Base-by-base conservation (phyloP, 768 basidiomycete species). In the Collybiopsis luxurians region DNA sequence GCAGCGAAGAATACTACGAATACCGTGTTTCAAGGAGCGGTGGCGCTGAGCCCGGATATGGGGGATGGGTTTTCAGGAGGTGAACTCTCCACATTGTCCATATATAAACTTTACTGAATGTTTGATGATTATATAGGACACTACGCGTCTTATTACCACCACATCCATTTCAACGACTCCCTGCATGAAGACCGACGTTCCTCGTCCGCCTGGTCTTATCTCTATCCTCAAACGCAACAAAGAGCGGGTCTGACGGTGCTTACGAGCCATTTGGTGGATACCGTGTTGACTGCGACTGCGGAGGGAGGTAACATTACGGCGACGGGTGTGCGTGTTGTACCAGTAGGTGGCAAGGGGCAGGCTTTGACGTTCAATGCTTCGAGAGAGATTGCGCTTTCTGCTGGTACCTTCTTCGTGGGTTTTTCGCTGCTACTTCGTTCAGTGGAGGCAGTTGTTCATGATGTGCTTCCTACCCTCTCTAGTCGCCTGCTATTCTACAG, bases 111-210 rank as follows among this genome's bases (percentile, higher is more conserved):
- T n/a, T 9, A 10, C 10, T 27, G 27, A 42, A 26, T 27, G 12
- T 34, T 6, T 47, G 19, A 6, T 2, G 34, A 27, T 27, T 15
- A 2, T 40, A 38, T 27, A 54, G 53, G 61, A 12, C 61, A 62
- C 28, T 55, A 60, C 2, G 59, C 61, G 17, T 54, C 56, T 51
- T 62, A 57, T 30, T 62, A 62, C 13, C 45, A 60, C n/a, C 57
- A 60, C 21, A 60, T 62, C 15, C 61, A 62, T 49, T 62, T 62
- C 38, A 62, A 62, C 50, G 45, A 58, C n/a, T 60, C 59, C 0
- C 23, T 62, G 26, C 56, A 62, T 53, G 51, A 40, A 2, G 59
- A 62, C 42, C 56, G 61, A 7, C 53, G 61, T n/a, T 62, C 61
- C 15, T 60, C 59, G 24, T 60, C 61, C 7, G 61, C 61, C 3